Percentiles rank a stretch among this genome's conserved stretches.
Conservation (phyloP, 768 basidiomycete genomes). For the Macrolepiota albuminosa region DNA sequence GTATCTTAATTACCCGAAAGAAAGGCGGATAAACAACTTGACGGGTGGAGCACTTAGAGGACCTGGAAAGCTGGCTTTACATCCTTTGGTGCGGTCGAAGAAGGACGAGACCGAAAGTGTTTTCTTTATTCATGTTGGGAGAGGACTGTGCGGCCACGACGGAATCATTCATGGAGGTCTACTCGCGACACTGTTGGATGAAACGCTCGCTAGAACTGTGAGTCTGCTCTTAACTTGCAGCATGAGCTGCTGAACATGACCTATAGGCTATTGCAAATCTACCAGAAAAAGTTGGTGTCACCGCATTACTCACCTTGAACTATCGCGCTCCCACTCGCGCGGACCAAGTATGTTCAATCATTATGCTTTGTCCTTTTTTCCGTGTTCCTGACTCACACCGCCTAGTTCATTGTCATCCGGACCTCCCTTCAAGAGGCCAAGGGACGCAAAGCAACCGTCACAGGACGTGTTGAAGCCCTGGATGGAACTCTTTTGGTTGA, state of each 20-base stretch:
- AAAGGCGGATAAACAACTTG: slow-evolving; percentile 74
- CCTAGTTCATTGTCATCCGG: slow-evolving; percentile 78
- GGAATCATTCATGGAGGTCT: slow-evolving; percentile 94
- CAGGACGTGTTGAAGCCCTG: slow-evolving; percentile 70
- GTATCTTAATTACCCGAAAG: slow-evolving; percentile 64
- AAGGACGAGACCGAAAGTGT: slow-evolving; percentile 73
- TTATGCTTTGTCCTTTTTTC: not conserved
- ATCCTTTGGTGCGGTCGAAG: slow-evolving; percentile 69
- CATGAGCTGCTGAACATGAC: not conserved
- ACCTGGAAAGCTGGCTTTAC: slow-evolving; percentile 79
- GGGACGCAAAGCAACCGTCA: slow-evolving; percentile 75
- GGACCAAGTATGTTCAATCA: slow-evolving; percentile 70
- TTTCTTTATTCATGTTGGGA: slow-evolving; percentile 75
- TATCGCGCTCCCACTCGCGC: slow-evolving; percentile 88
- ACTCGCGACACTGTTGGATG: slow-evolving; percentile 87
- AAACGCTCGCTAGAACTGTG: slow-evolving; percentile 77
- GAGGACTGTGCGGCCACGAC: slow-evolving; percentile 87
- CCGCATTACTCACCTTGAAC: slow-evolving; percentile 75
- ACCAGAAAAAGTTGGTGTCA: slow-evolving; percentile 89
- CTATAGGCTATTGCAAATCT: slow-evolving; percentile 78
- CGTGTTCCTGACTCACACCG: slow-evolving; percentile 2
- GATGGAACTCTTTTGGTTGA: slow-evolving; percentile 82
- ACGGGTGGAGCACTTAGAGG: slow-evolving; percentile 84
- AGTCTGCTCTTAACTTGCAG: slow-evolving; percentile 3
- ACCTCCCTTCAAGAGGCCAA: slow-evolving; percentile 60